Evolutionary conservation across 768 basidiomycete species (phyloP), one percentile per base, ranked within the genome.

Genomic region (Auricularia cornea): DNA sequence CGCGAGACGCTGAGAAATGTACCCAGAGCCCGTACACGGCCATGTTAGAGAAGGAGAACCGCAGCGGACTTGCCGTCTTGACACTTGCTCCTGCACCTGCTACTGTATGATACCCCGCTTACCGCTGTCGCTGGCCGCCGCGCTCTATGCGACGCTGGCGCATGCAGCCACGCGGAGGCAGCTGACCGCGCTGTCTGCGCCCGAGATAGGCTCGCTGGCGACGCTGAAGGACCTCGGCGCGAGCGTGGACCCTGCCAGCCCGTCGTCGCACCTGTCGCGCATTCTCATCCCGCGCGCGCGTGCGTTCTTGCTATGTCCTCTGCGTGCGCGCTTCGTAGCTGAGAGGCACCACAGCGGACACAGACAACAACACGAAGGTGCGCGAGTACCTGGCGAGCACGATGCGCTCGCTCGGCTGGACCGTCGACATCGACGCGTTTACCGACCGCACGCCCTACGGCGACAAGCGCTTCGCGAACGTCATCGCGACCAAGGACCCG

Each of bases 401-500:
- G 0, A 77, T 98, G 67, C 81, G 81, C 69, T 78, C 79, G 20
- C 77, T 96, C 59, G 81, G 89, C 20, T 98, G 96, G 96, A 84
- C 94, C 64, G 75, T 94, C 59, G 93, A 97, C 70, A 83, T 87
- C 70, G 94, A 97, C 69, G 76, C 80, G 28, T 98, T 98, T 77
- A 83, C 78, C 4, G 88, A 80, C 59, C 70, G 76, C 20, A 98
- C 97, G 1, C 97, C 97, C 1, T 83, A 89, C 66, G 97, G 96
- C 3, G 69, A 72, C 33, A 91, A 84, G 68, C 77, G 78, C 41
- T 96, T 99, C 72, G 87, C 85, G 16, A 99, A 99, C 76, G 79
- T 98, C 59, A 88, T 98, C 66, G 96, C 94, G 33, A 98, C 97
- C 12, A 97, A 97, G 72, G 89, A 98, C 71, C 90, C 91, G n/a